Evolutionary conservation across 345 rosid species (phyloP), one percentile per base, ranked within the genome.

Genomic region (Cardiospermum halicacabum): DNA sequence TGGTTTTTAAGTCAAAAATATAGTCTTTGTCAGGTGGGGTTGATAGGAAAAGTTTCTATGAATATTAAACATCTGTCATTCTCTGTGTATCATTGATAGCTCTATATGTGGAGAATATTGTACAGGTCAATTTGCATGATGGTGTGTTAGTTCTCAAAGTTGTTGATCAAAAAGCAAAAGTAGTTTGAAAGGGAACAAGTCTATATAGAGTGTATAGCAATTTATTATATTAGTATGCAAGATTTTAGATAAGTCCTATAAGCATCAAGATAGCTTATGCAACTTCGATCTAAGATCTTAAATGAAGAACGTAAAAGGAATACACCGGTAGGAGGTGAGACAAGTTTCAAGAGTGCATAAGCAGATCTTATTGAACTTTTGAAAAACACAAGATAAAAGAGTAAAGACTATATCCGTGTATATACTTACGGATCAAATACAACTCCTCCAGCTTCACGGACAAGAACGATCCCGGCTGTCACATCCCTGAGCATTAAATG

Each of bases 391-490:
- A n/a, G n/a, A 6, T 15, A 48, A 62, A 10, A 11, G 19, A 56
- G 13, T 7, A 49, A 25, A 42, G 27, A 21, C 43, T 15, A 40
- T 36, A 30, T 48, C 7, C n/a, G 51, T 26, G 60, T 22, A 19
- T 54, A 16, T 18, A 77, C 97, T 84, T 83, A 94, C 97, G 96
- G 99, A 73, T 94, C 97, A 76, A 73, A 94, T 50, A 91, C 78
- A 69, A 82, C 81, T 66, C 97, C 99, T 53, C 97, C 97, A 45
- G 99, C 97, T 84, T 89, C 99, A 67, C 73, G 76, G 22, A 89
- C 96, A 7, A 94, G 83, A 58, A 94, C 81, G 71, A 73, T 81
- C 16, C 99, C 99, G 59, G 80, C 99, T 53, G 99, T 90, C 62
- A 94, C 89, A 75, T 91, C 99, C 97, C 97, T 94, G 82, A 69